Conservation (phyloP, 345 rosid species). For the Populus deltoides region DNA sequence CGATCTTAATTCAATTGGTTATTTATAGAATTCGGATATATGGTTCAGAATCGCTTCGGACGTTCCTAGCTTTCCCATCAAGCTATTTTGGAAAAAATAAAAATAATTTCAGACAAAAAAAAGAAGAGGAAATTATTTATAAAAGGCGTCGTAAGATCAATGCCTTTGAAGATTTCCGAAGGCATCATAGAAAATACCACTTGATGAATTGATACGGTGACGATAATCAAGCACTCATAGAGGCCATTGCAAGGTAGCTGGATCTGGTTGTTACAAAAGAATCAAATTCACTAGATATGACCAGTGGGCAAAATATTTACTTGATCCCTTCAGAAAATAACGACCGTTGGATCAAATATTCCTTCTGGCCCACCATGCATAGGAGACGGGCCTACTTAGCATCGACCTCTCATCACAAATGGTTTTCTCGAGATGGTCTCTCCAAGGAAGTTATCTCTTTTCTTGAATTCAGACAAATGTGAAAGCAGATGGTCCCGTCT, state of each 20-base stretch:
- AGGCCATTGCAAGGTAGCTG: background rate
- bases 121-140: background rate
- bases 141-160: background rate
- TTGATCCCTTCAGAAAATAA: background rate
- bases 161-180: too few species aligned
- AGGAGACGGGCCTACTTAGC: slow-evolving; percentile 3
- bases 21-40: too few species aligned
- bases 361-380: background rate
- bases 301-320: background rate
- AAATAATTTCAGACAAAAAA: too few species aligned
- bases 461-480: slow-evolving; percentile 6
- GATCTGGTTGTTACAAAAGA: slow-evolving; percentile 6
- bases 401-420: background rate
- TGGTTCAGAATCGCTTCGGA: background rate
- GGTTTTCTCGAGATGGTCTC: background rate
- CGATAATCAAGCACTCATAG: background rate
- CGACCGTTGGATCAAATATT: slow-evolving; percentile 10
- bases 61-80: background rate
- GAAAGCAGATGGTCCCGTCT: slow-evolving; percentile 7
- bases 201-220: background rate
- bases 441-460: background rate
- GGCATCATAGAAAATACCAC: background rate
- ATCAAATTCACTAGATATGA: slow-evolving; percentile 16
- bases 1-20: too few species aligned
- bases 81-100: background rate